Evolutionary conservation across 257 asterid species (phyloP).

Genomic region (Scutellaria baicalensis): DNA sequence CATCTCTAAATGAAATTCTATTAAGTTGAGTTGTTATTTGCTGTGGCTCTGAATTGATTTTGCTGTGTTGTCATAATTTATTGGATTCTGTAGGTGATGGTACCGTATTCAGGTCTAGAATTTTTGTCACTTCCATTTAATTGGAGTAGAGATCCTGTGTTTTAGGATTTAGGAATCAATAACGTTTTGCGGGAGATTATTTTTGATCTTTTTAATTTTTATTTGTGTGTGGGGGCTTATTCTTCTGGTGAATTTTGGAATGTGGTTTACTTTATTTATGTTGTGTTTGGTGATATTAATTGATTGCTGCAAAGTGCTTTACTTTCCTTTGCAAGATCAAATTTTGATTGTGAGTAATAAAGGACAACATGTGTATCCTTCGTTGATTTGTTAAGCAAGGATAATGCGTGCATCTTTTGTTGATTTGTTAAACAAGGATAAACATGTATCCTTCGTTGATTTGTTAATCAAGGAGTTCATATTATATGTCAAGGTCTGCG

Average conservation of each 20-base stretch:
- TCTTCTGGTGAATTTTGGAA: neutral
- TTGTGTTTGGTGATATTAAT: neutral
- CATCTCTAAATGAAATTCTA: neutral
- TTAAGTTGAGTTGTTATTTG: neutral
- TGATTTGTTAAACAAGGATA: neutral
- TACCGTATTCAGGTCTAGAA: neutral
- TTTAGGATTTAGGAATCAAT: neutral
- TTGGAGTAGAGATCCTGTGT: neutral
- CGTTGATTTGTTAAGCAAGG: neutral
- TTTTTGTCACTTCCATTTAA: neutral
- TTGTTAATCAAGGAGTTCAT: neutral
- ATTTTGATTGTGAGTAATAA: neutral
- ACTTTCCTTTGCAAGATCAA: neutral
- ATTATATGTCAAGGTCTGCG: neutral
- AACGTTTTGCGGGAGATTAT: neutral
- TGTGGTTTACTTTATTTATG: neutral
- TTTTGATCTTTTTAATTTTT: neutral
- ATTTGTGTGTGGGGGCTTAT: neutral
- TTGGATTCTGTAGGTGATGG: neutral
- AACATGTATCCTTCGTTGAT: neutral
- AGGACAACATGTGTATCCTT: neutral
- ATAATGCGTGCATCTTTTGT: neutral
- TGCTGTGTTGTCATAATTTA: neutral
- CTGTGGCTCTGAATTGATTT: neutral
- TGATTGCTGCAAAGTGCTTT: neutral